phyloP scores from a whole-genome alignment of 495 filamentous ascomycete genomes.

The Margaritispora aquatica region DNA sequence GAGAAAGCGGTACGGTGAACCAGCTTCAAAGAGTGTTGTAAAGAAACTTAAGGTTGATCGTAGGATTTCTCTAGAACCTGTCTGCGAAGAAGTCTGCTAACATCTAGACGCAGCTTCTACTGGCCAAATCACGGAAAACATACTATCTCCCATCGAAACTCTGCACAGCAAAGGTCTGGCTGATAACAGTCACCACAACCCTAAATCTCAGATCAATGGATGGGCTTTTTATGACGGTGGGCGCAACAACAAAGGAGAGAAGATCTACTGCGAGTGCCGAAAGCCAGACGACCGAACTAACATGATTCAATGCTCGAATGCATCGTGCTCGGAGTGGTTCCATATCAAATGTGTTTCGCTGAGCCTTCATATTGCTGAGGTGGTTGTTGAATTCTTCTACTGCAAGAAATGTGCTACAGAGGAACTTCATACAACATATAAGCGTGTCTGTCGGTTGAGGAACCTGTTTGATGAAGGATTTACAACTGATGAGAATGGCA shows the following conservation, averaged over 20 bases:
- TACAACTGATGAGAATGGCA: too few relatives aligned
- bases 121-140: too few relatives aligned
- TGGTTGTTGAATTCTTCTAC: slow-evolving; percentile 56
- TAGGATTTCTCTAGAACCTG: not conserved
- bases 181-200: not conserved
- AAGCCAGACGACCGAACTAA: slow-evolving; percentile 65
- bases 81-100: not conserved
- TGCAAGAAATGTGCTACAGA: slow-evolving; percentile 57
- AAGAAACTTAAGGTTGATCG: slow-evolving; percentile 1
- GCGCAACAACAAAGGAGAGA: slow-evolving; percentile 41
- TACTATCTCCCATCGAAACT: not conserved
- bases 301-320: slow-evolving; percentile 68
- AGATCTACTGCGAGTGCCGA: slow-evolving; percentile 60
- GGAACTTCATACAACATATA: slow-evolving; percentile 56
- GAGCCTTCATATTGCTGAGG: slow-evolving; percentile 49
- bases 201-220: not conserved
- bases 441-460: slow-evolving; percentile 57
- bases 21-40: not conserved
- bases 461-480: slow-evolving; percentile 1
- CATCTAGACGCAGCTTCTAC: not conserved
- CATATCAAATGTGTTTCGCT: slow-evolving; percentile 65
- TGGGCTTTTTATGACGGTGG: slow-evolving; percentile 22
- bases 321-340: slow-evolving; percentile 69
- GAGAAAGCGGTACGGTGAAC: not conserved
- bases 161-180: not conserved